Base-by-base conservation (phyloP, 2,329 filamentous ascomycete species). In the Plectosphaerella sp. region DNA sequence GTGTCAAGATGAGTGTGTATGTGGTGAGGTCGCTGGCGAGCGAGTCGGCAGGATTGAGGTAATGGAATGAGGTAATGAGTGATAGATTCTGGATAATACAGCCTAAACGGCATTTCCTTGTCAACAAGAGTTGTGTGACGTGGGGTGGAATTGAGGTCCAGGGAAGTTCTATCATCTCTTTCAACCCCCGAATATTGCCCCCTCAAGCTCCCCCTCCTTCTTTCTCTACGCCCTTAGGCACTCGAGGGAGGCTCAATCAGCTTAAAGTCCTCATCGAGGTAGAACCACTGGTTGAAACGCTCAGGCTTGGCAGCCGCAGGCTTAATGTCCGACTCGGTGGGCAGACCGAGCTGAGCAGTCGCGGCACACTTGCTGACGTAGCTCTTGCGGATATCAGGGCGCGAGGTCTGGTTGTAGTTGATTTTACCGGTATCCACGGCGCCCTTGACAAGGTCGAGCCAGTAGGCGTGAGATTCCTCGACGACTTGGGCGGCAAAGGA, bases 391-490 rank as follows among this genome's bases (percentile, higher is more conserved):
- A 61, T 62, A 9, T 54, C 54, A 3, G 64, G 61, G 43, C 61
- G 58, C 35, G 60, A 67, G 0, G 72, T 75, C 63, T 75, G 72
- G 57, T 72, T 70, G 54, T 63, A 67, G 60, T 67, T 72, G 57
- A 74, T 70, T 57, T 71, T 61, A 14, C 65, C 63, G 7, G 63
- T 62, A 50, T 71, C 59, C 7, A 67, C 67, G 28, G 64, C 62
- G 47, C 69, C 72, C 1, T 55, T 62, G n/a, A 72, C 61, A 2
- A 75, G 67, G 5, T 73, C 64, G 14, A 64, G 49, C 72, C 72
- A 74, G 50, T 63, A 69, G 1, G 55, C 60, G 54, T 74, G 69
- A 54, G 70, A 71, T 47, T 72, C 62, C 41, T 60, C 59, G 50
- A 74, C 58, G 22, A 64, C 59, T 8, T 62, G 53, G 42, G 62